A percentile compares a stretch with the other conserved stretches of the same genome.
phyloP scores from a whole-genome alignment of 1,139 yeast species.

The Suhomyces guaymorum region DNA sequence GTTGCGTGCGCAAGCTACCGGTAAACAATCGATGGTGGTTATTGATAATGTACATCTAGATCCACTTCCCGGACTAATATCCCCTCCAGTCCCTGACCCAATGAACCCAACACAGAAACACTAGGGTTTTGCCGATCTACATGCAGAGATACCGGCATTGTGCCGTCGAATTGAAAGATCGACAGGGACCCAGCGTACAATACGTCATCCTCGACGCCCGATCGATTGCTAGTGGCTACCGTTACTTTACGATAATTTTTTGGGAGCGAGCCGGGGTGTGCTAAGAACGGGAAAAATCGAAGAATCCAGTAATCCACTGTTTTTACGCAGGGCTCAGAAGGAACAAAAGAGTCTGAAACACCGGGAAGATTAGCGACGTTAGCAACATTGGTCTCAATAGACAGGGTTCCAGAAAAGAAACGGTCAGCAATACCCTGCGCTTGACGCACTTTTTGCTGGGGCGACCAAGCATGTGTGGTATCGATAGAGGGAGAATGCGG shows the following conservation, averaged over 20 bases:
- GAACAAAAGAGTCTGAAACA: conserved; percentile 14
- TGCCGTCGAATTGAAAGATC: conserved; percentile 53
- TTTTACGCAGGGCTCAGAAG: conserved; percentile 24
- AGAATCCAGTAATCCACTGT: conserved; percentile 64
- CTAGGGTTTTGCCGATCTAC: conserved; percentile 43
- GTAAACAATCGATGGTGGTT: too few species aligned
- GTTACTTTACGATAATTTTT: conserved; percentile 30
- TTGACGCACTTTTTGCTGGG: conserved; percentile 8
- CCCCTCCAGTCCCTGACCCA: conserved; percentile 67
- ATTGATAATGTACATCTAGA: too few species aligned
- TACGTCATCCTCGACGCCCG: conserved; percentile 71
- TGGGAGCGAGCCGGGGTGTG: conserved; percentile 36
- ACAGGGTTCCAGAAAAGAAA: conserved; percentile 1
- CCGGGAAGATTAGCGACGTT: conserved; percentile 2
- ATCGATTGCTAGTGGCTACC: conserved; percentile 63
- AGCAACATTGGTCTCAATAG: conserved; percentile 2
- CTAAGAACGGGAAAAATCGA: conserved; percentile 66
- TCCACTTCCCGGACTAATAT: conserved; percentile 59
- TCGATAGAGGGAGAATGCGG: conserved; percentile 48
- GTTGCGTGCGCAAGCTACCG: too few species aligned
- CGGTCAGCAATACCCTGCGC: conserved; percentile 13
- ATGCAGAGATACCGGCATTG: conserved; percentile 21
- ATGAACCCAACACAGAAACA: conserved; percentile 53
- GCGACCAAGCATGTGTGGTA: conserved; percentile 7
- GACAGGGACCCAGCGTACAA: conserved; percentile 74